Percentiles rank a stretch among this genome's conserved stretches.
These are phyloP conservation scores for Cytospora piceae DNA, from an alignment of 2,329 filamentous ascomycete species.

Conservation along the genomic window DNA sequence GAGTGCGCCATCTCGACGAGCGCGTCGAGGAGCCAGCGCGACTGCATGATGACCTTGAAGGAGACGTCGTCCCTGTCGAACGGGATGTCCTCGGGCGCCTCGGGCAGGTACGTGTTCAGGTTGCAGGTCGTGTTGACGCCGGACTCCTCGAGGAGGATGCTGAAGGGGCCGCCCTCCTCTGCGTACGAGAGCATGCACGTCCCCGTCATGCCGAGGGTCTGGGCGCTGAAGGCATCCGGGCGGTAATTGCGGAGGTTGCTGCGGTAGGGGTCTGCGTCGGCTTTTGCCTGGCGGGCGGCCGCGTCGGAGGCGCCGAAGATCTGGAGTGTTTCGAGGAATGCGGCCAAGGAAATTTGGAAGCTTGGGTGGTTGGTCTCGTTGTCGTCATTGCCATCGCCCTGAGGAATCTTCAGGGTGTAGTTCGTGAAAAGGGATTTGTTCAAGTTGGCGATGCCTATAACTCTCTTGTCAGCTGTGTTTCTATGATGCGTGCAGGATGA, in stretches of 20 bases:
- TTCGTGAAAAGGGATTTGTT: constrained; percentile 88
- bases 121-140: constrained; percentile 89
- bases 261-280: constrained; percentile 63
- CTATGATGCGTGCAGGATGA: constrained; percentile 5
- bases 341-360: constrained; percentile 86
- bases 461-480: constrained; percentile 37
- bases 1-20: constrained; percentile 71
- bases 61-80: constrained; percentile 79
- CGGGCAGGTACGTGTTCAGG: constrained; percentile 83
- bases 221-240: constrained; percentile 79
- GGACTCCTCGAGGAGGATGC: constrained; percentile 82
- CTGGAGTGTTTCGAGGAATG: constrained; percentile 90
- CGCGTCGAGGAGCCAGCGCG: constrained; percentile 71
- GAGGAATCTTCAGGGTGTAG: constrained; percentile 68
- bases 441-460: constrained; percentile 74
- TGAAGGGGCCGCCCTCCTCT: constrained; percentile 75
- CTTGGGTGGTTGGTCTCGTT: constrained; percentile 57
- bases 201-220: constrained; percentile 80
- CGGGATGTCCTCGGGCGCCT: constrained; percentile 78
- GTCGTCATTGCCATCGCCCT: constrained; percentile 44
- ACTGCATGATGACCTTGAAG: constrained; percentile 95
- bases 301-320: constrained; percentile 88
- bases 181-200: constrained; percentile 83
- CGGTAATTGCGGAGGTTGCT: constrained; percentile 66
- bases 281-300: constrained; percentile 58